phyloP scores from a whole-genome alignment of 345 rosid species.

The Citrus hindsii region DNA sequence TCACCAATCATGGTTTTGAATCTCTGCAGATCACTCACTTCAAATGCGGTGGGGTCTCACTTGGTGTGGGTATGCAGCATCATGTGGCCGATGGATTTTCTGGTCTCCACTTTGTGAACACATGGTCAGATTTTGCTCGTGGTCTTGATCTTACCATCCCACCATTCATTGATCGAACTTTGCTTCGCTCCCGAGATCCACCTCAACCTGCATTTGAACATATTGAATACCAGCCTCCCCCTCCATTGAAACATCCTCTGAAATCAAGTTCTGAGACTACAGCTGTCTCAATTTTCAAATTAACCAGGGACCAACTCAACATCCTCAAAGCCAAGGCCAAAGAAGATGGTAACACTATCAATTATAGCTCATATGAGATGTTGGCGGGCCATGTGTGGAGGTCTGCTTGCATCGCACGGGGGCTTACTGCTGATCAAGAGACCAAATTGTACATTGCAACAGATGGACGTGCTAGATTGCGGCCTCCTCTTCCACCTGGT shows the following conservation, averaged over 20 bases:
- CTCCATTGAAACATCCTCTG: slow-evolving; percentile 48
- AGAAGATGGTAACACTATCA: slow-evolving; percentile 63
- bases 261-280: slow-evolving; percentile 41
- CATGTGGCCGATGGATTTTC: slow-evolving; percentile 94
- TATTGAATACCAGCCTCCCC: slow-evolving; percentile 85
- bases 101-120: slow-evolving; percentile 86
- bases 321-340: slow-evolving; percentile 77
- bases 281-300: slow-evolving; percentile 62
- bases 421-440: slow-evolving; percentile 58
- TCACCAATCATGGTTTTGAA: not conserved
- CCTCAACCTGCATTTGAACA: slow-evolving; percentile 74
- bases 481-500: slow-evolving; percentile 76
- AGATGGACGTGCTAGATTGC: slow-evolving; percentile 78
- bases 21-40: slow-evolving; percentile 64
- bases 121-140: slow-evolving; percentile 96
- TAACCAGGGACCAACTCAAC: slow-evolving; percentile 59
- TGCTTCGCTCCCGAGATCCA: slow-evolving; percentile 84
- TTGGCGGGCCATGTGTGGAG: slow-evolving; percentile 95
- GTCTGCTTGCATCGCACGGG: slow-evolving; percentile 68
- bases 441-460: slow-evolving; percentile 83
- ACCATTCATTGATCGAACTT: slow-evolving; percentile 83
- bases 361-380: slow-evolving; percentile 88
- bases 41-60: slow-evolving; percentile 95
- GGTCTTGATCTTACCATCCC: slow-evolving; percentile 67
- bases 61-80: slow-evolving; percentile 98